Percentiles rank a stretch among this genome's conserved stretches.
Evolutionary conservation across 2,329 filamentous ascomycete genomes (phyloP).

Genomic region (Alternaria rosae): DNA sequence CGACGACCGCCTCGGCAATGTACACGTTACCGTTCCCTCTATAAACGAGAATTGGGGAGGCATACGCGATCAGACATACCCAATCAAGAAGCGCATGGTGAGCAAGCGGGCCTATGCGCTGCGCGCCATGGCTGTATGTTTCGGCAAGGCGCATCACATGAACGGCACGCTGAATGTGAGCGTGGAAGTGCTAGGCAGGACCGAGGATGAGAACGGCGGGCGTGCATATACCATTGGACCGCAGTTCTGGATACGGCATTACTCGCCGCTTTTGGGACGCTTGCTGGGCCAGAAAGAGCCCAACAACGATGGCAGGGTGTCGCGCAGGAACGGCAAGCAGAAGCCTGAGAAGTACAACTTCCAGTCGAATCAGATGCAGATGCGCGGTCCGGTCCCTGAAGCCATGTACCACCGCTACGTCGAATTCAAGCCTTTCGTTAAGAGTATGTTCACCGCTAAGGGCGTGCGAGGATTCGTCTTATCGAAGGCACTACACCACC

Average conservation of each 20-base stretch:
- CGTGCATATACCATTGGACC: conserved; percentile 82
- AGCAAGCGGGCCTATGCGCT: conserved; percentile 87
- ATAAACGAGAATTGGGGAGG: conserved; percentile 73
- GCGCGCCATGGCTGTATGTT: conserved; percentile 70
- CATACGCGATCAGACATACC: conserved; percentile 69
- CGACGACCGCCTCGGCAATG: conserved; percentile 88
- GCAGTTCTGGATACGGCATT: conserved; percentile 80
- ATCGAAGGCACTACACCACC: conserved; percentile 86
- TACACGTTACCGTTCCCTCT: conserved; percentile 70
- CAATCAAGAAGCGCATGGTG: conserved; percentile 81
- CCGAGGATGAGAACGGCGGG: conserved; percentile 69
- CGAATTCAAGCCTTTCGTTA: conserved; percentile 89
- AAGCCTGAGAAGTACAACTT: conserved; percentile 81
- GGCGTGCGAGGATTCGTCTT: conserved; percentile 81
- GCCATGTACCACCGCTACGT: conserved; percentile 90
- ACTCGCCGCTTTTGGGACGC: conserved; percentile 86
- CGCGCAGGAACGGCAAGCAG: conserved; percentile 51
- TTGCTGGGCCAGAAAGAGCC: conserved; percentile 71
- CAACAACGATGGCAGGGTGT: conserved; percentile 46
- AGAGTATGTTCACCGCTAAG: conserved; percentile 81
- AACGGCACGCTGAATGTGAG: conserved; percentile 75
- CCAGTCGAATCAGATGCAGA: conserved; percentile 89
- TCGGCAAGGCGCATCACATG: conserved; percentile 70
- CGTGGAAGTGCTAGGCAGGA: conserved; percentile 78
- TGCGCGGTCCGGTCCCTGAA: conserved; percentile 80